Evolutionary conservation across 2,329 filamentous ascomycete genomes (phyloP).

Genomic region (Neobulgaria alba): DNA sequence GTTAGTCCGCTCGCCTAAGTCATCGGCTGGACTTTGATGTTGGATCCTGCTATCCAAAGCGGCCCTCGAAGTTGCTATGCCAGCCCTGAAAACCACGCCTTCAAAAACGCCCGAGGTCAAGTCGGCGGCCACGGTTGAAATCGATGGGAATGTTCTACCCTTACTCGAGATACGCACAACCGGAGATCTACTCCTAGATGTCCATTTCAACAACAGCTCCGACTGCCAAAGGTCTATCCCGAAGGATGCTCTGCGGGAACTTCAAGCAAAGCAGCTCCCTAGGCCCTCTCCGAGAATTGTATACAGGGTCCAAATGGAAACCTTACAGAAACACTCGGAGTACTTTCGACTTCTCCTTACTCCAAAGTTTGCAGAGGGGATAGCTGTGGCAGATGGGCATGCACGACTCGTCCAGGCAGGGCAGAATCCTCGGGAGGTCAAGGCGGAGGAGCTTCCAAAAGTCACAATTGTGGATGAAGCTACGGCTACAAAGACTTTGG

Average conservation of each 20-base stretch:
- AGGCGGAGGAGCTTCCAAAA: conserved; percentile 47
- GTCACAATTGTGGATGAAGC: conserved; percentile 61
- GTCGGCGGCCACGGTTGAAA: conserved; percentile 9
- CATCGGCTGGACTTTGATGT: neutral
- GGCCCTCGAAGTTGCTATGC: too few relatives aligned
- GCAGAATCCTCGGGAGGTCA: conserved; percentile 40
- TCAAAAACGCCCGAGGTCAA: neutral
- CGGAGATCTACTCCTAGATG: conserved; percentile 59
- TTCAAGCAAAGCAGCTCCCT: conserved; percentile 17
- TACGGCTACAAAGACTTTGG: conserved; percentile 51
- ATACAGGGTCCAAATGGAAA: conserved; percentile 52
- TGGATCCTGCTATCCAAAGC: neutral
- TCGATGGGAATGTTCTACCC: conserved; percentile 18
- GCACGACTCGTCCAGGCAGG: conserved; percentile 38
- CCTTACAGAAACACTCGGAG: conserved; percentile 51
- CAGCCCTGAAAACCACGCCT: neutral
- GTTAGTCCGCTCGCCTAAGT: too few relatives aligned
- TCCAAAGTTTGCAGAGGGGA: conserved; percentile 57
- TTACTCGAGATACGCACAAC: conserved; percentile 43
- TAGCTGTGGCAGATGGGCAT: conserved; percentile 42
- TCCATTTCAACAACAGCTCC: conserved; percentile 53
- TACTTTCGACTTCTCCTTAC: conserved; percentile 64
- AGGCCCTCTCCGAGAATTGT: conserved; percentile 22
- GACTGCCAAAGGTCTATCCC: conserved; percentile 39
- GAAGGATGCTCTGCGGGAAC: conserved; percentile 40